phyloP scores from a whole-genome alignment of 139 green algal genomes.

The Edaphochlamys debaryana region DNA sequence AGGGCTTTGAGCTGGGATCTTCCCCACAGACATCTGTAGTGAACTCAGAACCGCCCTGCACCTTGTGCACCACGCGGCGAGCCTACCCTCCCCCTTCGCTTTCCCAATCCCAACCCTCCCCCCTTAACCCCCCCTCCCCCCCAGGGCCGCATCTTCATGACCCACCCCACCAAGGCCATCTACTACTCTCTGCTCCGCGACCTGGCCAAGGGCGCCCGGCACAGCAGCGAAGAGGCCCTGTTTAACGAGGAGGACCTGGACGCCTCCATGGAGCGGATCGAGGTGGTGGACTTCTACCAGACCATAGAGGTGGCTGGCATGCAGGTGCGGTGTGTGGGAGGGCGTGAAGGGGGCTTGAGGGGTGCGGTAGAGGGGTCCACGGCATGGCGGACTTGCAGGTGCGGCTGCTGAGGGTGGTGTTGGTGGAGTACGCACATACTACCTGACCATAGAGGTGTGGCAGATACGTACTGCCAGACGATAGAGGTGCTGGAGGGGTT shows the following conservation, averaged over 20 bases:
- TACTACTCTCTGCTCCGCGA: constrained; percentile 91
- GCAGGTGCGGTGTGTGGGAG: constrained; percentile 48
- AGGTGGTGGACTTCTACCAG: constrained; percentile 98
- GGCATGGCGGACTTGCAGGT: too few species aligned
- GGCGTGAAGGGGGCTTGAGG: neutral
- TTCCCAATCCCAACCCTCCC: too few species aligned
- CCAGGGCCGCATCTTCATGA: constrained; percentile 96
- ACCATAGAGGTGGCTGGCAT: constrained; percentile 86
- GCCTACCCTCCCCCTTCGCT: too few species aligned
- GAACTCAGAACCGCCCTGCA: too few species aligned
- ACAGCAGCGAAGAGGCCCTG: constrained; percentile 75
- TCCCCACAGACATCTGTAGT: too few species aligned
- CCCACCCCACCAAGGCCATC: constrained; percentile 98
- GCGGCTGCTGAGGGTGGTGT: too few species aligned
- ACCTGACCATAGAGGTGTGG: too few species aligned
- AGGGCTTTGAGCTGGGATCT: too few species aligned
- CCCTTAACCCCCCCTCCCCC: neutral
- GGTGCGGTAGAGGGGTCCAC: neutral
- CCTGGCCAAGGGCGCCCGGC: constrained; percentile 67
- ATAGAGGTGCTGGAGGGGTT: too few species aligned
- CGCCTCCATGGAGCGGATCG: constrained; percentile 84
- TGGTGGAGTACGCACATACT: too few species aligned
- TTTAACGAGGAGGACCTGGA: constrained; percentile 91
- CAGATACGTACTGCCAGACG: too few species aligned
- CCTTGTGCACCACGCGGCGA: too few species aligned